Base-by-base conservation (phyloP, 2,329 filamentous ascomycete species). In the Penicillium sp. region DNA sequence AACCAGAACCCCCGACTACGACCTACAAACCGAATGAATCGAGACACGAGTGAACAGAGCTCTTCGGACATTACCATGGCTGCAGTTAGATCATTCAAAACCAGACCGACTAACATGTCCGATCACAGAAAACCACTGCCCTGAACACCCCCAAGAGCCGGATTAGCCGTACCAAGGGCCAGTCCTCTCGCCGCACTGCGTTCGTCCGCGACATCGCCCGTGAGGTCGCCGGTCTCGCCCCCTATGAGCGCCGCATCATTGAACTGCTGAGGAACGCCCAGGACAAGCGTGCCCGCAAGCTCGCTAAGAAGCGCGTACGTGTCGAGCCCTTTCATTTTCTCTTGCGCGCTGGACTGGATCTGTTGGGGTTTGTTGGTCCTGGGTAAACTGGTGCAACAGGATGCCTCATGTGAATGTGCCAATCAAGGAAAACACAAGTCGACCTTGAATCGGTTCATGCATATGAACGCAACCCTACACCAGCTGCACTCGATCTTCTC, bases 221-320 rank as follows among this genome's bases (percentile, higher is more conserved):
- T 82, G 93, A 98, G 81, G 93, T 97, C 74, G 85, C 90, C 75
- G 93, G 87, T 71, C 86, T 93, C 65, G 88, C 88, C 65, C 88
- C 88, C 69, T 93, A 98, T 75, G 93, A 98, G 85, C 91, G 93
- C 77, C 89, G 93, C 72, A 88, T 98, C 66, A 95, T 98, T 73
- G 93, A 98, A 84, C 80, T 98, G 73, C 86, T 98, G 77, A 89
- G 93, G 70, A 98, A 98, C 87, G 86, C 82, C 80, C 94, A 95
- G 81, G 93, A 98, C 79, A 97, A 97, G 88, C 89, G 91, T 77
- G 91, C 91, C 69, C 84, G 91, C 67, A 96, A 96, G 86, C 87
- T 96, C 70, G 91, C 91, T 69, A 97, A 97, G 90, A 96, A 95
- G 87, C 85, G 91, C 76, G 87, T 91, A 82, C 64, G 86, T 82